These are phyloP conservation scores for Debaryomyces robertsiae DNA, from an alignment of 1,139 yeast species.

Conservation along the genomic window DNA sequence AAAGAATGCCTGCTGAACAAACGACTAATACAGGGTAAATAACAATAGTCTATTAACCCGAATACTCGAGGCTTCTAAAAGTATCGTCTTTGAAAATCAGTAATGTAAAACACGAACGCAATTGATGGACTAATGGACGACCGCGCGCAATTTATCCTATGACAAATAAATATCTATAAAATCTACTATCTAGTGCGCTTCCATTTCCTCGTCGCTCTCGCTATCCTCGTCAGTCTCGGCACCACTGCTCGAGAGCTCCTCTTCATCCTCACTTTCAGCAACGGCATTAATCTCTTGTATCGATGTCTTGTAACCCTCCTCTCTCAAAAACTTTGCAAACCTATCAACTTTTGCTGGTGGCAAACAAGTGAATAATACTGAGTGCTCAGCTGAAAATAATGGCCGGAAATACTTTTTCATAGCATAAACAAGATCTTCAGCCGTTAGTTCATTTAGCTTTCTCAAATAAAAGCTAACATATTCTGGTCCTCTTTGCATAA, in stretches of 20 bases:
- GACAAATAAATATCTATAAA: background rate
- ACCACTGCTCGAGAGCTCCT: slow-evolving; percentile 22
- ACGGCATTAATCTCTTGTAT: slow-evolving; percentile 52
- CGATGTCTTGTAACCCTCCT: slow-evolving; percentile 61
- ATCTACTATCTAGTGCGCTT: slow-evolving; percentile 5
- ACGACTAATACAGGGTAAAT: no score
- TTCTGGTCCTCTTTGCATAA: slow-evolving; percentile 71
- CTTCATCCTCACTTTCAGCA: slow-evolving; percentile 11
- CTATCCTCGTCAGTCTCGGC: slow-evolving; percentile 20
- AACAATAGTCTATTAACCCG: no score
- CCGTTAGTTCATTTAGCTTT: slow-evolving; percentile 53
- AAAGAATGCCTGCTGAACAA: no score
- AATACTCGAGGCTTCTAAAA: no score
- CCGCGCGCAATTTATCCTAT: no score
- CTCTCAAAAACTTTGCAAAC: slow-evolving; percentile 49
- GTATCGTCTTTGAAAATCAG: no score
- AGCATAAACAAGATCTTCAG: slow-evolving; percentile 56
- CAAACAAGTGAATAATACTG: slow-evolving; percentile 70
- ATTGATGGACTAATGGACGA: no score
- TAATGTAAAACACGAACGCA: no score
- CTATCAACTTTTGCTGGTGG: slow-evolving; percentile 64
- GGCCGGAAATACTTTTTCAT: slow-evolving; percentile 62
- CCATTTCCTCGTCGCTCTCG: slow-evolving; percentile 14
- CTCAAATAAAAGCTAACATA: slow-evolving; percentile 53
- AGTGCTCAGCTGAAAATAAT: slow-evolving; percentile 56